phyloP scores from a whole-genome alignment of 2,329 filamentous ascomycete genomes.

The Hypoxylon sp. region DNA sequence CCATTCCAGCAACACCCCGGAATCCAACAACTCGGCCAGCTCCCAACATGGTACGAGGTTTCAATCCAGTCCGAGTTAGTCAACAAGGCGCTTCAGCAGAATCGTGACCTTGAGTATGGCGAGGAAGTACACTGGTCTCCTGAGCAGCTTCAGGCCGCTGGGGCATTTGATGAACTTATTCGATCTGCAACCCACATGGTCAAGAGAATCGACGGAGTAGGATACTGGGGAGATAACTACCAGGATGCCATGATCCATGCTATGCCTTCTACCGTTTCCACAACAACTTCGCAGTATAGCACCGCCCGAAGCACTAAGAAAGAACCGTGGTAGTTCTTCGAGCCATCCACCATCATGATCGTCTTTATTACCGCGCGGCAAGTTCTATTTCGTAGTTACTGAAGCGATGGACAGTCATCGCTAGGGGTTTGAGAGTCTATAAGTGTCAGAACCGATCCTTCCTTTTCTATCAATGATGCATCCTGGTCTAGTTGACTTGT shows the following conservation, averaged over 20 bases:
- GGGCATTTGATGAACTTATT: conserved; percentile 47
- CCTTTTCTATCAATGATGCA: background rate
- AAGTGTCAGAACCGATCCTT: background rate
- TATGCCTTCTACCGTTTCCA: conserved; percentile 7
- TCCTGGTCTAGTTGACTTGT: background rate
- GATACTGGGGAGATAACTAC: conserved; percentile 50
- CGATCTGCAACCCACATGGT: conserved; percentile 45
- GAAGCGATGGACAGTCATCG: background rate
- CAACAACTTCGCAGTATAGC: background rate
- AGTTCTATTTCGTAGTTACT: background rate
- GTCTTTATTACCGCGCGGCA: background rate
- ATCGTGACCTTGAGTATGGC: conserved; percentile 48
- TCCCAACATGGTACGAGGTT: conserved; percentile 50
- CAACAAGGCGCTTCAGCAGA: conserved; percentile 48
- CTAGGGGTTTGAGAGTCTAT: background rate
- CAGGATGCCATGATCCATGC: conserved; percentile 38
- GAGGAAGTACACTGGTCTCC: conserved; percentile 49
- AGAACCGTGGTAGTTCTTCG: background rate
- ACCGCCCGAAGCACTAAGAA: background rate
- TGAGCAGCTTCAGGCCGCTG: conserved; percentile 41
- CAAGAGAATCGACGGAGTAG: conserved; percentile 52
- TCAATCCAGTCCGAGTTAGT: conserved; percentile 46
- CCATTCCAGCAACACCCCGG: conserved; percentile 25
- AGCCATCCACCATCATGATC: background rate
- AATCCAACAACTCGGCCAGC: conserved; percentile 18